phyloP scores from a whole-genome alignment of 108 stramenopile genomes.

The Nitzschia putrida region DNA sequence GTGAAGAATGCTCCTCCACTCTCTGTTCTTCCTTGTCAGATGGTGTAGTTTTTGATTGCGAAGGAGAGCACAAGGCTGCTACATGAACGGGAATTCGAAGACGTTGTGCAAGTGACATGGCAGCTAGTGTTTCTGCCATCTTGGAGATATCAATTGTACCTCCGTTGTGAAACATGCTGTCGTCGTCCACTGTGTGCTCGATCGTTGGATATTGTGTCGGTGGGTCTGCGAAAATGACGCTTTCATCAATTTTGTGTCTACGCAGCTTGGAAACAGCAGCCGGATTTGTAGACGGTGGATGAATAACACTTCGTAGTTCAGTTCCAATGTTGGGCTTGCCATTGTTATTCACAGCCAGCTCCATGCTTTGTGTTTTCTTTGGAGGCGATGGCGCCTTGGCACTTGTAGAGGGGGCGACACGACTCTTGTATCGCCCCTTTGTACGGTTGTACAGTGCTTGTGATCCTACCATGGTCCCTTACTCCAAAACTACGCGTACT shows the following conservation, averaged over 20 bases:
- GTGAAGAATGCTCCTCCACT: background rate
- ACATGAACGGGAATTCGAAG: constrained; percentile 34
- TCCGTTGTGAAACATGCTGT: background rate
- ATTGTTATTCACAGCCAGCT: too few relatives aligned
- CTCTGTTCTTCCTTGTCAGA: background rate
- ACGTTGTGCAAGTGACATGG: constrained; percentile 20
- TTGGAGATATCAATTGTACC: constrained; percentile 20
- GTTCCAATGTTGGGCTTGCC: too few relatives aligned
- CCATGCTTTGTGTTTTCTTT: too few relatives aligned
- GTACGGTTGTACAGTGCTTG: constrained; percentile 43
- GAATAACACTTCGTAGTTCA: too few relatives aligned
- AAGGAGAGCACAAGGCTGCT: background rate
- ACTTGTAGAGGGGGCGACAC: background rate
- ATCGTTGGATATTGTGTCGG: background rate
- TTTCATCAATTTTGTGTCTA: constrained; percentile 16
- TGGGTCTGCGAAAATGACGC: constrained; percentile 10
- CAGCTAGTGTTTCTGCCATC: constrained; percentile 27
- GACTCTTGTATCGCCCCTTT: constrained; percentile 29
- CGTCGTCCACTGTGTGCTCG: constrained; percentile 1
- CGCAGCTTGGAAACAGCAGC: background rate
- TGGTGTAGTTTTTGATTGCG: background rate
- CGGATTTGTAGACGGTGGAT: background rate
- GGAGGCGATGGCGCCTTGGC: too few relatives aligned
- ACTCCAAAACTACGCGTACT: too few relatives aligned
- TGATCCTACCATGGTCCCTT: constrained; percentile 32